Percentiles rank a stretch among this genome's conserved stretches.
Conservation (phyloP, 805 yeast genomes). For the Isabelozyma pseudorhagii region DNA sequence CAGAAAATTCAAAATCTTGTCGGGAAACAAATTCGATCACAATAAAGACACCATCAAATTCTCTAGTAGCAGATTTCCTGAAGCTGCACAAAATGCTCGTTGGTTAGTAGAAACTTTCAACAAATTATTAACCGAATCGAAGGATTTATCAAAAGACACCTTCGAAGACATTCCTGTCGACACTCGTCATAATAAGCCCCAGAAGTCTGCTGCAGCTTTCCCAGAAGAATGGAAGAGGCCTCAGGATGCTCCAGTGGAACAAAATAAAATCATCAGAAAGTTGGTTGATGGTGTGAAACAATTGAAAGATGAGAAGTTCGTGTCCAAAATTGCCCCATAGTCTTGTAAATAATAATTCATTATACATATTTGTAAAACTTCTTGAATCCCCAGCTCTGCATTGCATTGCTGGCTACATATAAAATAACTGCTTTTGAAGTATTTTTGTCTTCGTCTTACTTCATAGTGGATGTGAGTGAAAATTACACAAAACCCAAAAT, state of each 20-base stretch:
- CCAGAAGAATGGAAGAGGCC: slow-evolving; percentile 75
- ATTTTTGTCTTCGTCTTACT: background rate
- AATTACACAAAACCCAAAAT: background rate
- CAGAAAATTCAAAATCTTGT: slow-evolving; percentile 75
- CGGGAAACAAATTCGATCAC: slow-evolving; percentile 74
- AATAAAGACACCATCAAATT: slow-evolving; percentile 58
- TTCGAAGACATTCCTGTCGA: slow-evolving; percentile 82
- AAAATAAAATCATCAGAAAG: slow-evolving; percentile 28
- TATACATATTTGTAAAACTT: background rate
- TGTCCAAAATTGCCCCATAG: slow-evolving; percentile 19
- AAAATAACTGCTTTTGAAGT: no score
- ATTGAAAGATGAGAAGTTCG: slow-evolving; percentile 29
- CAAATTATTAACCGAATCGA: slow-evolving; percentile 61
- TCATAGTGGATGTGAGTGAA: no score
- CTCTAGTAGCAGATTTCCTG: slow-evolving; percentile 61
- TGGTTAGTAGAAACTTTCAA: slow-evolving; percentile 63
- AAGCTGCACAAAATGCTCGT: slow-evolving; percentile 84
- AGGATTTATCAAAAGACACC: slow-evolving; percentile 53
- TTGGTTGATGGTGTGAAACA: slow-evolving; percentile 31
- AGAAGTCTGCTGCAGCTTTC: slow-evolving; percentile 44
- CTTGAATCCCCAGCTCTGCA: no score
- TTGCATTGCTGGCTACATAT: no score
- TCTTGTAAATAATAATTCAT: slow-evolving; percentile 1
- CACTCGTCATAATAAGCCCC: slow-evolving; percentile 58
- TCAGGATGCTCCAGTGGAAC: slow-evolving; percentile 62